Evolutionary conservation across 1,284 basidiomycete genomes (phyloP).

Genomic region (Amylostereum areolatum): DNA sequence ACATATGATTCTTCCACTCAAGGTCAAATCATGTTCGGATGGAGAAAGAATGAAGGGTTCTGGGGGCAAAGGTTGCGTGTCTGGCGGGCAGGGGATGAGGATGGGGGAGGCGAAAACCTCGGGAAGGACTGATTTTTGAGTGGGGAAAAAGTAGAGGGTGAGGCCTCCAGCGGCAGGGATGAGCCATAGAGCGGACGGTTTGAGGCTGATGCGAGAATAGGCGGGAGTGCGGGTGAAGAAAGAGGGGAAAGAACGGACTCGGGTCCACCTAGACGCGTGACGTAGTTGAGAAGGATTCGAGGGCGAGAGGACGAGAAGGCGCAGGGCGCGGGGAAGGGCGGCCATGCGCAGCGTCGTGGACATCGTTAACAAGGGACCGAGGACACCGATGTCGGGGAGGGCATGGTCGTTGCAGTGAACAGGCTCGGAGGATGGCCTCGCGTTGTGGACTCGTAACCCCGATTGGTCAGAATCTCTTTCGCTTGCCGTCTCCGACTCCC

Average conservation of each 20-base stretch:
- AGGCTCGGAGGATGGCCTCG: too few species aligned
- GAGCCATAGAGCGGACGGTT: conserved; percentile 41
- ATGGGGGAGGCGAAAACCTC: conserved; percentile 52
- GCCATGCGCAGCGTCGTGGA: conserved; percentile 21
- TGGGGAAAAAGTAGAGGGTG: conserved; percentile 40
- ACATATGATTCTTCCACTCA: conserved; percentile 35
- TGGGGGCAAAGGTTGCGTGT: conserved; percentile 10
- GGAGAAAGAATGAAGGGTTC: conserved; percentile 49
- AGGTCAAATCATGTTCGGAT: conserved; percentile 46
- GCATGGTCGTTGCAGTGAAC: too few species aligned
- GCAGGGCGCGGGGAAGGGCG: conserved; percentile 17
- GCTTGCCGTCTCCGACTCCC: too few species aligned
- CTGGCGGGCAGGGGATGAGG: conserved; percentile 52
- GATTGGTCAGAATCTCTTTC: too few species aligned
- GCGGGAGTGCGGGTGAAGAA: conserved; percentile 20
- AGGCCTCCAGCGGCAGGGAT: conserved; percentile 52
- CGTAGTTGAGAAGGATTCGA: conserved; percentile 9
- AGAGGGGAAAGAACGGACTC: conserved; percentile 16
- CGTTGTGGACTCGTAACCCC: too few species aligned
- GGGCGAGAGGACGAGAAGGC: conserved; percentile 18
- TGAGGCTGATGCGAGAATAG: conserved; percentile 13
- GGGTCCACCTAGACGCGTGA: conserved; percentile 16
- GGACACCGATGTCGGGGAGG: too few species aligned
- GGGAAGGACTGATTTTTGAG: conserved; percentile 32
- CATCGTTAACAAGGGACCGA: too few species aligned